Base-by-base conservation (phyloP, 2,329 filamentous ascomycete genomes). In the Penicillium sp. region DNA sequence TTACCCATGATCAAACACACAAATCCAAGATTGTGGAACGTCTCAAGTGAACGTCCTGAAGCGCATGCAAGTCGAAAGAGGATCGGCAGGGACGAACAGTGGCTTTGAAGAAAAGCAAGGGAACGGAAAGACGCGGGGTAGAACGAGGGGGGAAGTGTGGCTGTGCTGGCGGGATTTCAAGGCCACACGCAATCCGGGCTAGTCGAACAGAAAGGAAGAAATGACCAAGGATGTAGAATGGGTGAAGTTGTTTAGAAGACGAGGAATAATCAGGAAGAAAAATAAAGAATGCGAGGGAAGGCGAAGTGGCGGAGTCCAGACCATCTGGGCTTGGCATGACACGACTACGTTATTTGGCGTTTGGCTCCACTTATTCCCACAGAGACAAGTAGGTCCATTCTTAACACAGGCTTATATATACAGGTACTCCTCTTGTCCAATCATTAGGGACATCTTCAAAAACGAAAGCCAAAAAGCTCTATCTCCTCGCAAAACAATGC, bases 1-100 rank as follows among this genome's bases (percentile, higher is more conserved):
- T 73, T 73, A 46, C 70, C 70, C 70, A 73, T 73, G 37, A 50
- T 71, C 54, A 61, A 65, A 55, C 47, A 57, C 57, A 55, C 54
- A 51, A 37, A 53, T 35, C 37, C 25, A 25, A 43, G 43, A 41
- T 18, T 27, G 44, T 26, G 31, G 43, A 5, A 7, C 40, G 42
- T 49, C 23, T n/a, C 23, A 54, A 51, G 35, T 37, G n/a, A 18
- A 18, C 20, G 42, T 33, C 49, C 26, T n/a, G 22, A 54, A 48
- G 43, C 47, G 33, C 55, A 58, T 56, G 33, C 37, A 59, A 33
- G 26, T 55, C 43, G 18, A 41, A 46, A n/a, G 6, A 44, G 41
- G 44, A 51, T 58, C 48, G 51, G 45, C 51, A 50, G 51, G 33
- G 29, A 40, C 27, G 23, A 27, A 49, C 23, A 26, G 48, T 51